Percentiles rank a stretch among this genome's conserved stretches.
Conservation (phyloP, 2,329 filamentous ascomycete genomes). For the Cladosporium sp. region DNA sequence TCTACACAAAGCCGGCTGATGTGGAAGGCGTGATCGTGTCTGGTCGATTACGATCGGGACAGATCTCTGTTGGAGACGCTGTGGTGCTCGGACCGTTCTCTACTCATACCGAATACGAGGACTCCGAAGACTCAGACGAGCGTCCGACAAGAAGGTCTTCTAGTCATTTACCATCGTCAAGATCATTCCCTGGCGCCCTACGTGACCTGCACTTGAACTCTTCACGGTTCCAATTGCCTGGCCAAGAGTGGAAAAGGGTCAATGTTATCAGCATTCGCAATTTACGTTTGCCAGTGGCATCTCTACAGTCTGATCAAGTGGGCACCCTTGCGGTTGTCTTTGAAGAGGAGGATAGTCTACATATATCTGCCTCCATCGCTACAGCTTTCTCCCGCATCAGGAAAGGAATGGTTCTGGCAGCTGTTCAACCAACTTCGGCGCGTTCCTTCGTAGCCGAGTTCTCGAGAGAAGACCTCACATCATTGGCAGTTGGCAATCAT, state of each 20-base stretch:
- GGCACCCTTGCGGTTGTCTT: conserved; percentile 79
- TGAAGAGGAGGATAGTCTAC: conserved; percentile 37
- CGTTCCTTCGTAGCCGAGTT: conserved; percentile 65
- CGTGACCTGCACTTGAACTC: conserved; percentile 30
- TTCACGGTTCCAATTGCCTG: conserved; percentile 28
- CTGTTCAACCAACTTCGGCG: conserved; percentile 56
- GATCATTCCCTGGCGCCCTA: conserved; percentile 51
- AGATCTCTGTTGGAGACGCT: conserved; percentile 73
- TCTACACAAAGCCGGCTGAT: conserved; percentile 64
- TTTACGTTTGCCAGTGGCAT: conserved; percentile 76
- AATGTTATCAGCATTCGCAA: conserved; percentile 85
- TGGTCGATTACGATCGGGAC: conserved; percentile 78
- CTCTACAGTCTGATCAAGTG: conserved; percentile 76
- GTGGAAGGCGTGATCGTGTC: conserved; percentile 64
- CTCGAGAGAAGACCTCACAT: conserved; percentile 60
- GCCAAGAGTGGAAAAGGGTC: conserved; percentile 75
- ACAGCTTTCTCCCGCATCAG: conserved; percentile 45
- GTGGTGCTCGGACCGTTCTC: conserved; percentile 74
- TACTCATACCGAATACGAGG: conserved; percentile 31
- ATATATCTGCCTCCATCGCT: conserved; percentile 31
- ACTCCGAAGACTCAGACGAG: conserved; percentile 39
- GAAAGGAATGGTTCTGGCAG: conserved; percentile 81
- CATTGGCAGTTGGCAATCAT: conserved; percentile 65
- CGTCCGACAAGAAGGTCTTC: conserved; percentile 28
- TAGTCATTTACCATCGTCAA: conserved; percentile 42